Evolutionary conservation across 2,329 filamentous ascomycete species (phyloP).

Genomic region (Cercospora citrullina): DNA sequence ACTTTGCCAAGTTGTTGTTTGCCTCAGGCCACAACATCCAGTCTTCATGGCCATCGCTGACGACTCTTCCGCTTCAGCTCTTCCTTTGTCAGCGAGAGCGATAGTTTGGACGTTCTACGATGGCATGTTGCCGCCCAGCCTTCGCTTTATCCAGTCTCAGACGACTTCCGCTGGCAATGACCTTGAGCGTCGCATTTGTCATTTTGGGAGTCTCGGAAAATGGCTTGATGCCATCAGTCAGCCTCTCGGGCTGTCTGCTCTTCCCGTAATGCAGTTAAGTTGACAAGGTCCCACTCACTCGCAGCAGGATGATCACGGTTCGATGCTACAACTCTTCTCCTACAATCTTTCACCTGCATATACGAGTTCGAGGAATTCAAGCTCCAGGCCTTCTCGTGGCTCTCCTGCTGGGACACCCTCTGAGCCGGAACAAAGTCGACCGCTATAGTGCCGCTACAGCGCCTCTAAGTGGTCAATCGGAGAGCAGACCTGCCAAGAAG

Average conservation of each 20-base stretch:
- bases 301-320: background rate
- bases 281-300: background rate
- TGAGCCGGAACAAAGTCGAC: background rate
- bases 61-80: background rate
- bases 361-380: background rate
- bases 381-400: background rate
- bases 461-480: background rate
- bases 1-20: background rate
- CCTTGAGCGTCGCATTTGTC: background rate
- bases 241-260: background rate
- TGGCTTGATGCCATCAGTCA: background rate
- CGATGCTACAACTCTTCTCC: background rate
- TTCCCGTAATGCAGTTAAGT: background rate
- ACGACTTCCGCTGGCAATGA: background rate
- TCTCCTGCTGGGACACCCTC: background rate
- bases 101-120: background rate
- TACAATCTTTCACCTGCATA: background rate
- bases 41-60: background rate
- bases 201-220: background rate
- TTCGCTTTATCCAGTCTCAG: background rate
- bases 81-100: background rate
- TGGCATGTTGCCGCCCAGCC: background rate
- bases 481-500: background rate
- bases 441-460: background rate
- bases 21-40: background rate